phyloP scores from a whole-genome alignment of 2,329 filamentous ascomycete species.

The Atkinsonella texensis region DNA sequence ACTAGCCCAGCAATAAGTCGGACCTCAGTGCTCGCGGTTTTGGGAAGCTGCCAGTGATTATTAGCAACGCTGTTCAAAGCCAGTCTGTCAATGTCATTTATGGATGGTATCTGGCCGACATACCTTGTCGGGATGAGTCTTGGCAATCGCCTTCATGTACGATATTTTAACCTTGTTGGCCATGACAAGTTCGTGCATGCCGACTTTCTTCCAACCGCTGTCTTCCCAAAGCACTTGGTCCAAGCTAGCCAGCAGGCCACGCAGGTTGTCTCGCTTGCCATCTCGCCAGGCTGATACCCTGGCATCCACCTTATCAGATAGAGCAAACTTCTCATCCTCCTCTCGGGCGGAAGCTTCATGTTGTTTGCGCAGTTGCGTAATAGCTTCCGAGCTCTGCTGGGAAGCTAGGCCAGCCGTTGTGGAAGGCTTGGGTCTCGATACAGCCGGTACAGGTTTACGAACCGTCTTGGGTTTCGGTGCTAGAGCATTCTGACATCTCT shows the following conservation, averaged over 20 bases:
- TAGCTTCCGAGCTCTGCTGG: constrained; percentile 57
- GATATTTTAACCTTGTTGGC: constrained; percentile 91
- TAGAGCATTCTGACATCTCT: constrained; percentile 81
- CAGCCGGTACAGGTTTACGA: constrained; percentile 27
- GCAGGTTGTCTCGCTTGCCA: constrained; percentile 84
- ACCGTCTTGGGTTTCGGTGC: constrained; percentile 48
- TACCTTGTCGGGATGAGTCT: constrained; percentile 98
- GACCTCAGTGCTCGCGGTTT: constrained; percentile 52
- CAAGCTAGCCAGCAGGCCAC: constrained; percentile 74
- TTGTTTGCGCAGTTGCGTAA: constrained; percentile 68
- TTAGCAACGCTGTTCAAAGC: constrained; percentile 6
- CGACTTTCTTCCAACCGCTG: constrained; percentile 93
- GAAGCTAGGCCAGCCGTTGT: constrained; percentile 26
- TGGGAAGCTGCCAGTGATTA: constrained; percentile 37
- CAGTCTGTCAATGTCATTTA: too few species aligned
- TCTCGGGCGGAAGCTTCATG: constrained; percentile 76
- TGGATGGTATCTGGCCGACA: constrained; percentile 14
- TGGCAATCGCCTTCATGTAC: constrained; percentile 98
- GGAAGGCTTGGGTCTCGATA: constrained; percentile 33
- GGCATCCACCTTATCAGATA: constrained; percentile 76
- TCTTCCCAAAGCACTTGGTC: constrained; percentile 85
- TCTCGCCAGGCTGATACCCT: constrained; percentile 71
- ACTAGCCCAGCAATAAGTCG: constrained; percentile 53
- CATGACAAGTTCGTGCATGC: constrained; percentile 84
- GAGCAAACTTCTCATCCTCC: constrained; percentile 85